A percentile compares a stretch with the other conserved stretches of the same genome.
Conservation (phyloP, 2,329 filamentous ascomycete genomes). For the Penicillium sp. region DNA sequence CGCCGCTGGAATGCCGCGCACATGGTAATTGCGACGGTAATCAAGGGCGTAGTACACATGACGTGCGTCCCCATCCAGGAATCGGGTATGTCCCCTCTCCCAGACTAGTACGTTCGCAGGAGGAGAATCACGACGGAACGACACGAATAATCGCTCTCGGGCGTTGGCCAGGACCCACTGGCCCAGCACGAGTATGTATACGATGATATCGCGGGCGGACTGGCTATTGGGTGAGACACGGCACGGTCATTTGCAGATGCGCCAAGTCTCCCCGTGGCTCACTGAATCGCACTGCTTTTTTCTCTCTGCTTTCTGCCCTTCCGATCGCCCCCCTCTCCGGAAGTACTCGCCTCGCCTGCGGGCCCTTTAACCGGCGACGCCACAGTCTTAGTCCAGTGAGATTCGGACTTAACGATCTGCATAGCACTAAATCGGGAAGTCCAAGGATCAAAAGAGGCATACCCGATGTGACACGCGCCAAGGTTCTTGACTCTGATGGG, state of each 20-base stretch:
- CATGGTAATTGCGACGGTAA: constrained; percentile 8
- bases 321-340: constrained; percentile 3
- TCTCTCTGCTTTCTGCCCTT: constrained; percentile 4
- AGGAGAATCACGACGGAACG: background rate
- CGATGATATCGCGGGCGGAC: constrained; percentile 13
- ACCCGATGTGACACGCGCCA: background rate
- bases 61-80: background rate
- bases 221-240: constrained; percentile 17
- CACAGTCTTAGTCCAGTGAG: constrained; percentile 2
- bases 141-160: constrained; percentile 9
- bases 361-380: constrained; percentile 4
- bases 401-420: constrained; percentile 18
- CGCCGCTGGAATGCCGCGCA: constrained; percentile 1
- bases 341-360: constrained; percentile 1
- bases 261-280: constrained; percentile 21
- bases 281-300: constrained; percentile 7
- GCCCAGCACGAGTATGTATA: constrained; percentile 17
- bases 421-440: constrained; percentile 16
- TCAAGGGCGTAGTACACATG: background rate
- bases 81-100: constrained; percentile 4
- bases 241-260: constrained; percentile 18
- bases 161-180: constrained; percentile 13
- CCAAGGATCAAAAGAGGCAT: background rate
- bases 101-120: constrained; percentile 2
- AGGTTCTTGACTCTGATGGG: background rate